A percentile compares a stretch with the other conserved stretches of the same genome.
phyloP scores from a whole-genome alignment of 2,329 filamentous ascomycete genomes.

The Pseudocercospora musae region DNA sequence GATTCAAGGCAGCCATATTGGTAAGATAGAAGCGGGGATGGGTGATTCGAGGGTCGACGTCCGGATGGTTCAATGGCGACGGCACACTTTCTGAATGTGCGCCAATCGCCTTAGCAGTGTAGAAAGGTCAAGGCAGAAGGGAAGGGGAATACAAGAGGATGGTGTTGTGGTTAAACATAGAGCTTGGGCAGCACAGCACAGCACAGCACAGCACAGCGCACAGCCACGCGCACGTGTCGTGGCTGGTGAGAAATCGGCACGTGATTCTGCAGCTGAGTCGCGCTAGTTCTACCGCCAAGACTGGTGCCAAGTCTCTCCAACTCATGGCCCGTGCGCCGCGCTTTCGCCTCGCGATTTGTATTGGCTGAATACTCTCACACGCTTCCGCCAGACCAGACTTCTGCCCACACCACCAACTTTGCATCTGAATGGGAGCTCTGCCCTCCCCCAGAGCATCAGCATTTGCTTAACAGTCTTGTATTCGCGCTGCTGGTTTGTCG shows the following conservation, averaged over 20 bases:
- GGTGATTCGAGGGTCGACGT: neutral
- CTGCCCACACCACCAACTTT: neutral
- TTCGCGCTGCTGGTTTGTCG: slow-evolving; percentile 8
- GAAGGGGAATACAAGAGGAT: neutral
- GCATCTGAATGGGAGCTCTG: neutral
- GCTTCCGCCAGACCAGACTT: neutral
- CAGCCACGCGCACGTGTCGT: neutral
- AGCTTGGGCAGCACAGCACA: neutral
- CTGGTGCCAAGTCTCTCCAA: too few species aligned
- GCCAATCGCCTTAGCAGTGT: neutral
- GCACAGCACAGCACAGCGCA: neutral
- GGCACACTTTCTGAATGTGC: neutral
- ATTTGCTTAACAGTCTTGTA: neutral
- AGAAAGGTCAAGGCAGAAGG: neutral
- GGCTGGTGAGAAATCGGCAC: neutral
- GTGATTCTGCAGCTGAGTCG: too few species aligned
- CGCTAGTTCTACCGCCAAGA: too few species aligned
- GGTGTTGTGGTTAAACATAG: neutral
- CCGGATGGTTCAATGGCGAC: neutral
- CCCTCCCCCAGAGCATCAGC: neutral
- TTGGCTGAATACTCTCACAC: neutral
- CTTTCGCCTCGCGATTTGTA: neutral
- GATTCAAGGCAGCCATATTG: slow-evolving; percentile 69
- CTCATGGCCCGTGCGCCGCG: too few species aligned
- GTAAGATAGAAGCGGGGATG: neutral